phyloP scores from a whole-genome alignment of 176 grass and related monocot genomes.

The Triticum monococcum region DNA sequence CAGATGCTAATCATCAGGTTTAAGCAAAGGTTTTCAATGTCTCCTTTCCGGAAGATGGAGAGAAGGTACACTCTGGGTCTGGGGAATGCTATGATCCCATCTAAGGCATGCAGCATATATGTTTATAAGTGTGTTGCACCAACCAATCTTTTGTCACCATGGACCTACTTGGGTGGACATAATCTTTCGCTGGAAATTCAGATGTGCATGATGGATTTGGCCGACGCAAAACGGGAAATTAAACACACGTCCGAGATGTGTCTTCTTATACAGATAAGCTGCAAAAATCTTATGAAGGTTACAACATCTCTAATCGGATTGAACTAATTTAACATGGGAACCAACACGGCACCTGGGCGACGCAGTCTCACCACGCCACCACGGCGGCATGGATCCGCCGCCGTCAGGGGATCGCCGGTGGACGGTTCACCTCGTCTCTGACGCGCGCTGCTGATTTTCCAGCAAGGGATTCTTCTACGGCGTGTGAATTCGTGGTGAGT shows the following conservation, averaged over 20 bases:
- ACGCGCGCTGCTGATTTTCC: no score
- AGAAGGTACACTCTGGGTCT: not conserved
- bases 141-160: slow-evolving; percentile 10
- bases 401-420: no score
- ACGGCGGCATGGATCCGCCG: no score
- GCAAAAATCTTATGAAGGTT: not conserved
- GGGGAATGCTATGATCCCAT: not conserved
- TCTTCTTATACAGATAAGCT: not conserved
- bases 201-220: not conserved
- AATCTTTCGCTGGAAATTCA: not conserved
- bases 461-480: no score
- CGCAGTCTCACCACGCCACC: no score
- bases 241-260: not conserved
- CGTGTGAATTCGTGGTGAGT: no score
- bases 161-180: not conserved
- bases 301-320: no score
- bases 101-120: not conserved
- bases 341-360: no score
- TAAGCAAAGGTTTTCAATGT: not conserved
- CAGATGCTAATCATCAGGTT: slow-evolving; percentile 38
- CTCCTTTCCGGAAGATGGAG: not conserved
- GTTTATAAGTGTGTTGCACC: not conserved
- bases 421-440: no score
- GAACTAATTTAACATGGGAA: no score
- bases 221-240: not conserved